Evolutionary conservation across 2,329 filamentous ascomycete species (phyloP), one percentile per base, ranked within the genome.

Genomic region (Clonostachys byssicola): DNA sequence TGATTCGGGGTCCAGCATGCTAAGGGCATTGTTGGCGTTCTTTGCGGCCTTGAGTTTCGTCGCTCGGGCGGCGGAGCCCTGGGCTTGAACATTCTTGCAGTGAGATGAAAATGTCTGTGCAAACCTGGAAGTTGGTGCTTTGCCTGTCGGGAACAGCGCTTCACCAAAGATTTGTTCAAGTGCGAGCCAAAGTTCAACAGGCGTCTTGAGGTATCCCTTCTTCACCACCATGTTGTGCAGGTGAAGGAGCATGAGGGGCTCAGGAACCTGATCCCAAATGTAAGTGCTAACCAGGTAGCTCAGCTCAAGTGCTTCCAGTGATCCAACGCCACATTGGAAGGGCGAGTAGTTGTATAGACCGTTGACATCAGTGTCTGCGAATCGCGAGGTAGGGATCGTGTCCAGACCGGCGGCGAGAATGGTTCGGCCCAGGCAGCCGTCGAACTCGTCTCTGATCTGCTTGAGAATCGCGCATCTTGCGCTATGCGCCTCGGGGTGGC

Each of bases 271-370:
- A 10, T 75, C 72, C 65, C 67, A 73, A 0, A 76, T 8, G 1
- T 50, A 4, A 50, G 74, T 58, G 30, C 56, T 53, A 9, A 57
- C 43, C 3, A 52, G 50, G 48, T 71, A 74, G 0, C 61, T 52
- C 16, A 72, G 44, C 34, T 73, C 65, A 0, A 78, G 61, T 2
- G 57, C 68, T 51, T 78, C 73, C 43, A 63, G 56, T 7, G 78
- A 59, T 0, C 71, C 70, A 12, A 65, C 64, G 14, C 72, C 74
- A 36, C 73, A 77, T 3, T 76, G 60, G 36, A 68, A 76, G 0
- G 74, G 75, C 4, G 70, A 77, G 47, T 72, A 74, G 16, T 72
- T 66, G 65, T 68, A 77, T 1, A 77, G 57, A 0, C 72, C 72
- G 43, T 77, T 74, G 1, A 63, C 6, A 49, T 71, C 63, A 3